These are phyloP conservation scores for Cryomyces minteri DNA, from an alignment of 495 filamentous ascomycete genomes.

Conservation along the genomic window DNA sequence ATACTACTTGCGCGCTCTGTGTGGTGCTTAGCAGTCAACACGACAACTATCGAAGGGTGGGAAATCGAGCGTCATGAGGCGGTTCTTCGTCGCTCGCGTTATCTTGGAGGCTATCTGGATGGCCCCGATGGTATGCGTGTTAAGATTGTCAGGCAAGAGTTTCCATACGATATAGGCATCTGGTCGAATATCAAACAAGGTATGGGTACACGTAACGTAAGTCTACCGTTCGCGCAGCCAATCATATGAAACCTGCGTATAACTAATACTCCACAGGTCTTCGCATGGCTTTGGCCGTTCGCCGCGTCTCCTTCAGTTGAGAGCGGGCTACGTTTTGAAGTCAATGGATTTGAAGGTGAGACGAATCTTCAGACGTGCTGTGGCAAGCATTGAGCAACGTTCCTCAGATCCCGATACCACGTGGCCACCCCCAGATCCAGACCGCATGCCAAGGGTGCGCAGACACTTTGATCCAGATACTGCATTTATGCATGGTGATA, in stretches of 20 bases:
- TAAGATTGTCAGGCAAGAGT: conserved; percentile 50
- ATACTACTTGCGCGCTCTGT: conserved; percentile 44
- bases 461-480: conserved; percentile 11
- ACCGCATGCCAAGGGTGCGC: conserved; percentile 42
- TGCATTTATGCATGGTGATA: conserved; percentile 15
- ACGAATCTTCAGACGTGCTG: conserved; percentile 9
- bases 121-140: conserved; percentile 39
- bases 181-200: conserved; percentile 57
- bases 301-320: conserved; percentile 32
- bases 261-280: not conserved
- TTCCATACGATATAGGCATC: conserved; percentile 83
- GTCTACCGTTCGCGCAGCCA: conserved; percentile 5
- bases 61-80: conserved; percentile 76
- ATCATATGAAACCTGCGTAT: not conserved
- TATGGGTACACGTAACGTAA: conserved; percentile 43
- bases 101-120: conserved; percentile 37
- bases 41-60: conserved; percentile 85
- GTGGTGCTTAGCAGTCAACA: conserved; percentile 39
- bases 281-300: conserved; percentile 50
- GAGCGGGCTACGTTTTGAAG: conserved; percentile 49
- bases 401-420: conserved; percentile 25
- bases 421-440: conserved; percentile 91
- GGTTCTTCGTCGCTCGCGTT: conserved; percentile 40
- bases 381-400: too few relatives aligned
- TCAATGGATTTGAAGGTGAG: conserved; percentile 74